Evolutionary conservation across 2,329 filamentous ascomycete genomes (phyloP).

Genomic region (Diaporthe humulicola): DNA sequence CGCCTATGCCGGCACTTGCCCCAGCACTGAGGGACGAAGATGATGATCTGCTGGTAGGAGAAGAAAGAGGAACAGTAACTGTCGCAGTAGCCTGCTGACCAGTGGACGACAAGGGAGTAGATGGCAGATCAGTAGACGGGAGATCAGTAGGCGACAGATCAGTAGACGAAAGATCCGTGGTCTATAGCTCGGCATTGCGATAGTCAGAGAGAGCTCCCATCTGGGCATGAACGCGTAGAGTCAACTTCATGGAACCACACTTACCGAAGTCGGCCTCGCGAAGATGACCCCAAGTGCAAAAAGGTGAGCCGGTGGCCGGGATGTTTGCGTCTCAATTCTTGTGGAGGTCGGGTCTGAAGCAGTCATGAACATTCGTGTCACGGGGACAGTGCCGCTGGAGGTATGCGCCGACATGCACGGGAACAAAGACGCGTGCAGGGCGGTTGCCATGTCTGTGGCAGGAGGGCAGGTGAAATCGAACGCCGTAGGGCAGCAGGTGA

Average conservation of each 20-base stretch:
- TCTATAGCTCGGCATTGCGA: not conserved
- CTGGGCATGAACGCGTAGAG: not conserved
- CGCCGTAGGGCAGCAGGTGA: not conserved
- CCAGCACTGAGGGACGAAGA: not conserved
- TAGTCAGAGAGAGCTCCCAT: not conserved
- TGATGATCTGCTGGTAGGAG: not conserved
- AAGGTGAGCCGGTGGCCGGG: not conserved
- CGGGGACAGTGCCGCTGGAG: not conserved
- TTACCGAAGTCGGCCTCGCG: not conserved
- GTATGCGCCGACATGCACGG: not conserved
- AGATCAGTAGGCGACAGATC: not conserved
- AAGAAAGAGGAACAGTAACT: not conserved
- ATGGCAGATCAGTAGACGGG: not conserved
- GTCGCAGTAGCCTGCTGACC: not conserved
- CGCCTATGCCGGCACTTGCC: not conserved
- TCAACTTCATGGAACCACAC: not conserved
- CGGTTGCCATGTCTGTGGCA: not conserved
- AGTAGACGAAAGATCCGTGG: not conserved
- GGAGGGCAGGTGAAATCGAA: not conserved
- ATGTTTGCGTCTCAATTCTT: not conserved
- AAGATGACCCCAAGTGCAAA: not conserved
- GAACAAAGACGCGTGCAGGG: not conserved
- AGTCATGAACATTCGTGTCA: not conserved
- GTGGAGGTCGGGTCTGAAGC: not conserved
- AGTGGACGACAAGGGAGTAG: not conserved